These are phyloP conservation scores for Fistulinella cinereoalba DNA, from an alignment of 1,284 basidiomycete species.

Conservation along the genomic window DNA sequence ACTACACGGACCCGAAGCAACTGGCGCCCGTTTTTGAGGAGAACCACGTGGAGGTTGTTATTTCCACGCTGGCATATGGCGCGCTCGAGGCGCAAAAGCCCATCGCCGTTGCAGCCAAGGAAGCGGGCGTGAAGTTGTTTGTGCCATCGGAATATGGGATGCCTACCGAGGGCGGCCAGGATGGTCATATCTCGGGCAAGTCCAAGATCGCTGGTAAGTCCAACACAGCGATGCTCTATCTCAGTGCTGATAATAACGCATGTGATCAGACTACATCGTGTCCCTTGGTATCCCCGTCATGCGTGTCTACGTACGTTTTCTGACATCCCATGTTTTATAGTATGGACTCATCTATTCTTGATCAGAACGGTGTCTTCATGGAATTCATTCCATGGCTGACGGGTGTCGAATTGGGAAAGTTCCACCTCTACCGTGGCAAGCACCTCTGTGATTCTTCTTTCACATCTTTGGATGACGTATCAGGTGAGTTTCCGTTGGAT, in stretches of 20 bases:
- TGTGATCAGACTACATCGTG: constrained; percentile 26
- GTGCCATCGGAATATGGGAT: constrained; percentile 41
- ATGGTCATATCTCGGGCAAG: constrained; percentile 24
- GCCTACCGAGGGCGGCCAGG: constrained; percentile 27
- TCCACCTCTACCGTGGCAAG: constrained; percentile 31
- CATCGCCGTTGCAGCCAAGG: constrained; percentile 38
- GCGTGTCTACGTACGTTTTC: constrained; percentile 34
- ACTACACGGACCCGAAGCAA: constrained; percentile 30
- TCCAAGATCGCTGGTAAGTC: constrained; percentile 27
- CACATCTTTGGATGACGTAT: constrained; percentile 35
- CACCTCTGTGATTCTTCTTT: constrained; percentile 32
- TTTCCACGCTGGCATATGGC: constrained; percentile 32
- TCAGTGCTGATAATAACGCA: neutral
- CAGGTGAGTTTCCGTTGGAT: constrained; percentile 16
- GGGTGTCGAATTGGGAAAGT: constrained; percentile 29
- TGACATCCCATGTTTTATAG: neutral
- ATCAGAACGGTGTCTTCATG: constrained; percentile 29
- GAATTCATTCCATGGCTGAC: constrained; percentile 25
- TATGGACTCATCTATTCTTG: neutral
- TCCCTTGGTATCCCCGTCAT: constrained; percentile 34
- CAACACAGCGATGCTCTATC: neutral
- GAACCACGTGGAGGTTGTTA: constrained; percentile 34
- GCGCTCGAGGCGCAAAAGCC: constrained; percentile 30
- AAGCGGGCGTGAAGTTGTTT: constrained; percentile 38
- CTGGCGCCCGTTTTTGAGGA: constrained; percentile 32